These are phyloP conservation scores for Diaporthe vexans DNA, from an alignment of 2,329 filamentous ascomycete genomes.

Conservation along the genomic window DNA sequence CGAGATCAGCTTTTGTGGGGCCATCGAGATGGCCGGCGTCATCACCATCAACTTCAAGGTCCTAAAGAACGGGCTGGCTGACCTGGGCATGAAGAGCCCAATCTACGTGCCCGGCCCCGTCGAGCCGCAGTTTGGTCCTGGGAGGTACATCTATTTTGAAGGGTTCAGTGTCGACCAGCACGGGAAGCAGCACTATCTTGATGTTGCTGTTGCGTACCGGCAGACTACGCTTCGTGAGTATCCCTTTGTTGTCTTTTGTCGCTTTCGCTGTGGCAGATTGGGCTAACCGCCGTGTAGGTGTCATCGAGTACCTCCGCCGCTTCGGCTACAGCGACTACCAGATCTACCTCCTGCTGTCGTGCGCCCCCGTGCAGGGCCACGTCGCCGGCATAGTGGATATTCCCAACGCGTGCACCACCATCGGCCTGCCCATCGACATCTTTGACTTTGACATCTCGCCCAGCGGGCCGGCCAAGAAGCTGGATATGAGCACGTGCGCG, in stretches of 20 bases:
- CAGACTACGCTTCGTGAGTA: conserved; percentile 77
- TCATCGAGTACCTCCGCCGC: conserved; percentile 83
- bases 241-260: neutral
- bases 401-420: conserved; percentile 90
- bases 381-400: conserved; percentile 92
- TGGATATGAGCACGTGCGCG: conserved; percentile 80
- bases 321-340: conserved; percentile 83
- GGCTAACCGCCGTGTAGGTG: conserved; percentile 56
- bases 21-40: conserved; percentile 93
- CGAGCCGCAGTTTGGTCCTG: conserved; percentile 88
- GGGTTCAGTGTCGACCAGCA: conserved; percentile 91
- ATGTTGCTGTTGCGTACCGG: conserved; percentile 87
- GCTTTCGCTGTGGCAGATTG: neutral
- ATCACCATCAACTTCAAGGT: conserved; percentile 93
- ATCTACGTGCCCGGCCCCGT: conserved; percentile 91
- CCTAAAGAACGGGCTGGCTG: conserved; percentile 82
- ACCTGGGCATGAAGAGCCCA: conserved; percentile 83
- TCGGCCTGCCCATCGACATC: conserved; percentile 92
- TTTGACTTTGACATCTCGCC: conserved; percentile 94
- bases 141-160: conserved; percentile 86
- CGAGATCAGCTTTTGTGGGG: conserved; percentile 89
- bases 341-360: conserved; percentile 87
- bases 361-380: conserved; percentile 89
- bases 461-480: conserved; percentile 62
- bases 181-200: conserved; percentile 91